Evolutionary conservation across 805 yeast genomes (phyloP).

Genomic region (Isabelozyma pseudorhagii): DNA sequence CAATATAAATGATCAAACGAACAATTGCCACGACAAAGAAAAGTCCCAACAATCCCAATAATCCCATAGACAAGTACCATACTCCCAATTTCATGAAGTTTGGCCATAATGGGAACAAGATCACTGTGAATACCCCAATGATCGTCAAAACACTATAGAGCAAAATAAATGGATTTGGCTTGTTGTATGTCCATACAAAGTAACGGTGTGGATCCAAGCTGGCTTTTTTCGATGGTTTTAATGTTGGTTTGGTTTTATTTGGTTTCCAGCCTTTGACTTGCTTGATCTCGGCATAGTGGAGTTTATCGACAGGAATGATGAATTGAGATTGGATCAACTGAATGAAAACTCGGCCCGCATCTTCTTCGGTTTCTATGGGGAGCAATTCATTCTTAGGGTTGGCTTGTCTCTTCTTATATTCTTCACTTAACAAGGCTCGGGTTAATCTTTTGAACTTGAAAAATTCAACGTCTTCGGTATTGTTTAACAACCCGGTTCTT

Average conservation of each 20-base stretch:
- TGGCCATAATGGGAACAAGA: constrained; percentile 96
- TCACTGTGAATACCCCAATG: constrained; percentile 57
- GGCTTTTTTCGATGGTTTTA: constrained; percentile 55
- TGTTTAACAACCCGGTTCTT: constrained; percentile 75
- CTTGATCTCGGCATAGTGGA: constrained; percentile 65
- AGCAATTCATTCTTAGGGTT: constrained; percentile 44
- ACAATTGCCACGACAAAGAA: constrained; percentile 79
- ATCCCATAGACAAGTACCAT: constrained; percentile 81
- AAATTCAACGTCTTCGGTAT: constrained; percentile 68
- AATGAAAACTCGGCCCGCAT: constrained; percentile 63
- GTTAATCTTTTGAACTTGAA: constrained; percentile 82
- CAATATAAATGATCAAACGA: constrained; percentile 64
- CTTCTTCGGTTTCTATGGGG: constrained; percentile 44
- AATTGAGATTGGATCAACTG: constrained; percentile 68
- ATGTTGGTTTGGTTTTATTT: constrained; percentile 60
- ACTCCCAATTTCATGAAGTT: constrained; percentile 81
- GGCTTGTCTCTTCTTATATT: constrained; percentile 53
- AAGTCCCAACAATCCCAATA: constrained; percentile 67
- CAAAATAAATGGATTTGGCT: constrained; percentile 63
- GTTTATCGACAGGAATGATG: constrained; percentile 71
- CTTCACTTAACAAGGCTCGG: constrained; percentile 73
- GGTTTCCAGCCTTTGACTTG: constrained; percentile 57
- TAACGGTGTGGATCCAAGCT: constrained; percentile 63
- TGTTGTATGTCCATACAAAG: constrained; percentile 79
- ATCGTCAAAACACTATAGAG: constrained; percentile 65